Evolutionary conservation across 2,329 filamentous ascomycete species (phyloP).

Genomic region (Nemania abortiva): DNA sequence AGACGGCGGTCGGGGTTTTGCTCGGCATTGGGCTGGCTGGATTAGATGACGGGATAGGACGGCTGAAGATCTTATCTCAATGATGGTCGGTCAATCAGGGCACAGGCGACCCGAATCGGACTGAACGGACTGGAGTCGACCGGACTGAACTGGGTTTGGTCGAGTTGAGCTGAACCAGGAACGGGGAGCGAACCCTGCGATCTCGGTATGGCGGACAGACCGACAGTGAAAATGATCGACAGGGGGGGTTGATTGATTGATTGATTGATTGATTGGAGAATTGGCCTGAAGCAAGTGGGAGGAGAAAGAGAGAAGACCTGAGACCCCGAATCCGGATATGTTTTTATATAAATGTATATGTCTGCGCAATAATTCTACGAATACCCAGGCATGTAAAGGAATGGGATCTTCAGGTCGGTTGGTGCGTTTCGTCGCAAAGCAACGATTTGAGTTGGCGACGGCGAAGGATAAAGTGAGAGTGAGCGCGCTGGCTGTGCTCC

Average conservation of each 20-base stretch:
- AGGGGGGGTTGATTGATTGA: constrained; percentile 21
- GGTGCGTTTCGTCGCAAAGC: not conserved
- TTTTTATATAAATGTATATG: constrained; percentile 5
- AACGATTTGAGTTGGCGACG: constrained; percentile 14
- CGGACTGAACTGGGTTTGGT: not conserved
- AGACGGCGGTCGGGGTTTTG: constrained; percentile 69
- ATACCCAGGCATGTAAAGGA: not conserved
- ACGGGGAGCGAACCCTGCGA: constrained; percentile 20
- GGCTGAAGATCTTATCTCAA: constrained; percentile 13
- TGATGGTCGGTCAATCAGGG: not conserved
- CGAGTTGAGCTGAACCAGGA: constrained; percentile 7
- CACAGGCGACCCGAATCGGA: constrained; percentile 11
- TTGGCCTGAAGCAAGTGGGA: constrained; percentile 3
- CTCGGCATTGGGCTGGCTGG: constrained; percentile 43
- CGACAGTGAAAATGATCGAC: constrained; percentile 30
- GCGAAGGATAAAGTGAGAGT: constrained; percentile 6
- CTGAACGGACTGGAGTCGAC: not conserved
- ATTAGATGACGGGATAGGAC: not conserved
- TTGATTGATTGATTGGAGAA: not conserved
- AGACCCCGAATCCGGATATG: constrained; percentile 1
- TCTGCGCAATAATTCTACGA: not conserved
- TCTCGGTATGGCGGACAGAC: constrained; percentile 13
- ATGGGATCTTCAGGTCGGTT: not conserved
- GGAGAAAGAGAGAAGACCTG: not conserved
- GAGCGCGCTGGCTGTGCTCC: not conserved